Evolutionary conservation across 1,284 basidiomycete species (phyloP), one percentile per base, ranked within the genome.

Genomic region (Volvariella surrecta): DNA sequence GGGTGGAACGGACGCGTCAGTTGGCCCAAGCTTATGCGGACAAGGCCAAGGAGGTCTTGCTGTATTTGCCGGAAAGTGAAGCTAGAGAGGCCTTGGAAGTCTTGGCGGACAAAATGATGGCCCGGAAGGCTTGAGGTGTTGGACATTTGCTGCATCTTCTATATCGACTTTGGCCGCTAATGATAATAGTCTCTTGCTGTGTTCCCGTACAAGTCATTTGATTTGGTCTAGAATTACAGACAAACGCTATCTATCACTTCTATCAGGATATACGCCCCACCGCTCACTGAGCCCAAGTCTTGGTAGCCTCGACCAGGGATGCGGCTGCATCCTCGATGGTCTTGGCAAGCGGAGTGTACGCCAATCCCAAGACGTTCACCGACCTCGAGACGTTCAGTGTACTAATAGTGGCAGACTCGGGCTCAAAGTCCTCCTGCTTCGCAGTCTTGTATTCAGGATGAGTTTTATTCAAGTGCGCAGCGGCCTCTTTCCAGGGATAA

Each of bases 1-100:
- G 91, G 1, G 73, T 95, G n/a, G 73, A 82, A 47, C 76, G 87
- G 32, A 96, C 93, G 4, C 74, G 83, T 4, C 76, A 79, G 32
- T 74, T 96, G 6, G 93, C 93, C 9, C 67, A 70, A 32, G 67
- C 70, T 13, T 88, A 96, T 60, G 86, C 88, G 1, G 72, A 79
- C 43, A 83, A 87, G 59, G 91, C 93, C 2, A 74, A 75, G 31
- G 76, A 83, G 48, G 77, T 85, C 17, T 66, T 94, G 13, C 70
- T 70, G 46, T 62, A 72, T 20, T 68, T 96, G 35, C 93, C 92
- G 0, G 79, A 84, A 48, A 91, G 88, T 55, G 83, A 89, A 32
- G 90, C 92, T 18, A 82, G 84, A 58, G 66, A 68, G 17, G 88
- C 83, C 18, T 62, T 96, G 47, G 78, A 82, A 54, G 71, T 67